These are phyloP conservation scores for Boletus sp. DNA, from an alignment of 1,284 basidiomycete genomes.

Conservation along the genomic window DNA sequence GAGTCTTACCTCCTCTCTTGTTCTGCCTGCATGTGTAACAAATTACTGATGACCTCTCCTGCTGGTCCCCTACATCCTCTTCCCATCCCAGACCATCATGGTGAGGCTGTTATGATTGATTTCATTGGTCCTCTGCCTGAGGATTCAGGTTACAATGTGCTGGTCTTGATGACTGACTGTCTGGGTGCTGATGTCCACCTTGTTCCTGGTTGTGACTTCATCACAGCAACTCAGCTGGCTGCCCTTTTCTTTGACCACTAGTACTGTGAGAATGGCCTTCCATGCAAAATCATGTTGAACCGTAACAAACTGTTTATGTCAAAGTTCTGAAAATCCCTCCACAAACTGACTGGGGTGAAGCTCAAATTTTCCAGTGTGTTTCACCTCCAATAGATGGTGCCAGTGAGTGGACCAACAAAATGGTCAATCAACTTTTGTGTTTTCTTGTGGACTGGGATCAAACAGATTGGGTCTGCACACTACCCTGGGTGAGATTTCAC, in stretches of 20 bases:
- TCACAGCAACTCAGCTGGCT: background rate
- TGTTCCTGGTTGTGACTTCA: background rate
- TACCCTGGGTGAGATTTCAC: background rate
- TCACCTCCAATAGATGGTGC: background rate
- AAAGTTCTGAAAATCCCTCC: background rate
- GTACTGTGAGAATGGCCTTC: constrained; percentile 2
- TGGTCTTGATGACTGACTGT: background rate
- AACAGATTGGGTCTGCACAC: background rate
- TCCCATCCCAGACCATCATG: background rate
- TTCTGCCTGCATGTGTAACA: background rate
- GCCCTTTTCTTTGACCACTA: background rate
- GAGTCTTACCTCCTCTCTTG: background rate
- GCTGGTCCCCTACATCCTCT: background rate
- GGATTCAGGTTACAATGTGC: background rate
- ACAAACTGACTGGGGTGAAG: background rate
- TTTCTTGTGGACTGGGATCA: background rate
- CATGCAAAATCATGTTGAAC: background rate
- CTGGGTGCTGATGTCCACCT: background rate
- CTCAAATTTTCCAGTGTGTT: background rate
- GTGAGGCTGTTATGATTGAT: background rate
- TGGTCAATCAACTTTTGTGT: background rate
- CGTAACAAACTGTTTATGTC: background rate
- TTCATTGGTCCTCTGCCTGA: background rate
- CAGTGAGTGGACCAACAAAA: background rate
- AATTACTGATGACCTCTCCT: background rate